These are phyloP conservation scores for Apiospora arundinis DNA, from an alignment of 2,329 filamentous ascomycete genomes.

Conservation along the genomic window DNA sequence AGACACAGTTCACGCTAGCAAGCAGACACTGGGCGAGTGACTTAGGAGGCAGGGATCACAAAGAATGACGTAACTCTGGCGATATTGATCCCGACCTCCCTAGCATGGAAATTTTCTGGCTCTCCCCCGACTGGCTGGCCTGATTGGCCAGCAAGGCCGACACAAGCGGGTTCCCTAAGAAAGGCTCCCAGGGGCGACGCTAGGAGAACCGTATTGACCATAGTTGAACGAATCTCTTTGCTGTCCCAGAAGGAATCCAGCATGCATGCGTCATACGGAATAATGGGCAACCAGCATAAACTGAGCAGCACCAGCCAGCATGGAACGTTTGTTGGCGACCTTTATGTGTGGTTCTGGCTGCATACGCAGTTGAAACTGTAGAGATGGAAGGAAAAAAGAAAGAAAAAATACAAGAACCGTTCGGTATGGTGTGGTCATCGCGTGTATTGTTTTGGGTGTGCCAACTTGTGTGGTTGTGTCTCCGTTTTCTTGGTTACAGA, in stretches of 20 bases:
- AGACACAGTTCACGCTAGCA: constrained; percentile 9
- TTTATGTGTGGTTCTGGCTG: background rate
- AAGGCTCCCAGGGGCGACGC: background rate
- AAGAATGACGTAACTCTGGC: constrained; percentile 27
- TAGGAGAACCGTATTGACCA: constrained; percentile 5
- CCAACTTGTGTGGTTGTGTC: background rate
- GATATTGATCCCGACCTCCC: constrained; percentile 26
- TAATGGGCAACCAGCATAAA: background rate
- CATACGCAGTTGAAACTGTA: background rate
- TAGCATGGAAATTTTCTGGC: constrained; percentile 26
- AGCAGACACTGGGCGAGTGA: constrained; percentile 18
- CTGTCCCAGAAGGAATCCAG: background rate
- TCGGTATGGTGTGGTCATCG: constrained; percentile 9
- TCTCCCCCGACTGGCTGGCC: constrained; percentile 1
- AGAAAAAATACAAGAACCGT: background rate
- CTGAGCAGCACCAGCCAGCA: background rate
- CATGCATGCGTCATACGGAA: constrained; percentile 5
- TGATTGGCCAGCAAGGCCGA: constrained; percentile 23
- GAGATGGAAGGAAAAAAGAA: background rate
- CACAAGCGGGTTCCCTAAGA: constrained; percentile 2
- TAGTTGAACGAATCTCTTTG: background rate
- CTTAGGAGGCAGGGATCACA: constrained; percentile 18
- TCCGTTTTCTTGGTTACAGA: constrained; percentile 13
- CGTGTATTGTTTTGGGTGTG: background rate
- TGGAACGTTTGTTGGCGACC: background rate